Evolutionary conservation across 495 filamentous ascomycete species (phyloP), one percentile per base, ranked within the genome.

Genomic region (Penicillium mononematosum): DNA sequence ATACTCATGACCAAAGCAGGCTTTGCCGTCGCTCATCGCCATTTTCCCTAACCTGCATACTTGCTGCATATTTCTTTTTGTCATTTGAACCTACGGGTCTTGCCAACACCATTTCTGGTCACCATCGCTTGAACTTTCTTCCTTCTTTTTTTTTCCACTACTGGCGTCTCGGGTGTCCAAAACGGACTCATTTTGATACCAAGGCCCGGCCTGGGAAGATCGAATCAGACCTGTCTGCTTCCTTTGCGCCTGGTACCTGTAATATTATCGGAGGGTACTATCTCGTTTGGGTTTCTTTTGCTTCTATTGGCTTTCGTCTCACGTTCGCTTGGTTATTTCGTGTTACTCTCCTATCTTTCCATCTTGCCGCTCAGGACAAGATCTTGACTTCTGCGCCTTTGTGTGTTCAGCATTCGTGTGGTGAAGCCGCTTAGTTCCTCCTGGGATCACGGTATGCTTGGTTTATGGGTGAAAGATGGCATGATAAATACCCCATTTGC

Each of bases 1-100:
- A 69, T 58, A n/a, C 63, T 53, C 53, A 74, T 68, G 73, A 77
- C 74, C 72, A 74, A 77, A 77, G 76, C 76, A 59, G 76, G 76
- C 76, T 77, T 78, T 77, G 69, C 63, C 64, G 70, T 78, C 70
- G 62, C 66, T 76, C 60, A 62, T 64, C 60, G 60, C 49, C 53
- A 59, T 32, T 32, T 38, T 54, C 24, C 5, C 17, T 43, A 27
- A 20, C 17, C 38, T 55, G 52, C 52, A 55, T 55, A 46, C 43
- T n/a, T 29, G 19, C 20, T 47, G 43, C 52, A 46, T 46, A n/a
- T 64, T 60, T 55, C 24, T 50, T 55, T 29, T 50, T 27, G 22
- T 58, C 52, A 27, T 38, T 50, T 63, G 55, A 53, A 41, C 56
- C 55, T 12, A 52, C 53, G 54, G 58, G 58, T 57, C 50, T 25